Percentiles rank a stretch among this genome's conserved stretches.
Conservation (phyloP, 176 grass and related monocot genomes). For the Carex littledalei region DNA sequence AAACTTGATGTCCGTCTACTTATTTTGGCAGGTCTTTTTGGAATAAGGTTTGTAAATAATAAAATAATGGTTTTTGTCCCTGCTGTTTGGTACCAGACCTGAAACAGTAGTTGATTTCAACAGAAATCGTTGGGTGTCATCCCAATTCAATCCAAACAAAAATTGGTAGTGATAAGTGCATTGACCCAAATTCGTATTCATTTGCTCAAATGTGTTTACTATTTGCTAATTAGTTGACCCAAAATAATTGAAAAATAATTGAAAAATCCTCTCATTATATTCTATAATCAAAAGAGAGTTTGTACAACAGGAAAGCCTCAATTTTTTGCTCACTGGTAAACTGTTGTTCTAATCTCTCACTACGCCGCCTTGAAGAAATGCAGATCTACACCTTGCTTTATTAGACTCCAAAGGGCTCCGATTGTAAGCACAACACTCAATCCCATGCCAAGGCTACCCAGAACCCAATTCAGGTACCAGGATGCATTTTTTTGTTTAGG, state of each 20-base stretch:
- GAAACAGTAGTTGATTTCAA: no score
- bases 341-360: background rate
- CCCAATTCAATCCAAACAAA: no score
- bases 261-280: background rate
- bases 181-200: background rate
- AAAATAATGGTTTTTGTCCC: no score
- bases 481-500: conserved; percentile 35
- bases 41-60: no score
- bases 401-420: conserved; percentile 60
- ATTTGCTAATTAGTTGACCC: background rate
- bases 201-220: background rate
- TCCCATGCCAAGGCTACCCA: conserved; percentile 57
- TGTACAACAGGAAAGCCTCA: background rate
- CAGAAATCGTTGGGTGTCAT: no score
- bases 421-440: conserved; percentile 56
- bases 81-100: no score
- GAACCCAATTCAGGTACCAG: conserved; percentile 71
- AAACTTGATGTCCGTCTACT: no score
- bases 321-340: background rate
- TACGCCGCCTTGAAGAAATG: conserved; percentile 52
- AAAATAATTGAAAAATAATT: background rate
- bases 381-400: conserved; percentile 42
- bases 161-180: background rate
- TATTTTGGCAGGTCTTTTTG: no score
- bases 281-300: background rate